These are phyloP conservation scores for Drosera spatulata DNA, from an alignment of 179 eudicot species.

Conservation along the genomic window DNA sequence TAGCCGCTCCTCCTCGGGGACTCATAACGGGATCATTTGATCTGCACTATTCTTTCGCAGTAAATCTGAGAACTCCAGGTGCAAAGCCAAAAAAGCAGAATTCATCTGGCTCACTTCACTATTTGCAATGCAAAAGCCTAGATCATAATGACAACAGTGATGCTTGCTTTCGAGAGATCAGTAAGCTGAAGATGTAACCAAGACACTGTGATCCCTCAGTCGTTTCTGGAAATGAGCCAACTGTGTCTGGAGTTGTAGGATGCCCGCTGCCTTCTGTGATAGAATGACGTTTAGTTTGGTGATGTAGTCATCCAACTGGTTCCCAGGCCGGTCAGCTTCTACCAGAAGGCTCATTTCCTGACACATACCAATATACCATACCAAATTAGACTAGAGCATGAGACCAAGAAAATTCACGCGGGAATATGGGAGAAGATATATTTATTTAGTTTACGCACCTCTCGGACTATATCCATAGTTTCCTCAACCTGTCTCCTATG, in stretches of 20 bases:
- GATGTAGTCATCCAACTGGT: conserved; percentile 80
- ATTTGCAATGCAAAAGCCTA: too few relatives aligned
- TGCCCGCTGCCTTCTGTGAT: conserved; percentile 87
- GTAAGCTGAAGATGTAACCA: conserved; percentile 50
- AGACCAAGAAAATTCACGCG: too few relatives aligned
- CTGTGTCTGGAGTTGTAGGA: conserved; percentile 68
- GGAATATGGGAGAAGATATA: too few relatives aligned
- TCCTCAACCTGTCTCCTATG: conserved; percentile 98
- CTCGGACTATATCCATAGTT: conserved; percentile 92
- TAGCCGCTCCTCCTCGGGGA: too few relatives aligned
- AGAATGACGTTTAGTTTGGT: conserved; percentile 66
- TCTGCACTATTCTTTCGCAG: too few relatives aligned
- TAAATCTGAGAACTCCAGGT: too few relatives aligned
- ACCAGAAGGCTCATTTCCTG: conserved; percentile 97
- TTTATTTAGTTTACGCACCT: conserved; percentile 31
- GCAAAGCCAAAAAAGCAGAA: too few relatives aligned
- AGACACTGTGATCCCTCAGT: conserved; percentile 70
- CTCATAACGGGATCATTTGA: too few relatives aligned
- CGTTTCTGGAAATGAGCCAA: conserved; percentile 82
- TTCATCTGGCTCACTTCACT: too few relatives aligned
- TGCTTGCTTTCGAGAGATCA: conserved; percentile 6
- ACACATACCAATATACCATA: not conserved
- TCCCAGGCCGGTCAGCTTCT: conserved; percentile 90
- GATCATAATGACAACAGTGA: too few relatives aligned
- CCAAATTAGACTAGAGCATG: too few relatives aligned